Base-by-base conservation (phyloP, 1,139 yeast species). In the Lodderomyces metapsilosis region DNA sequence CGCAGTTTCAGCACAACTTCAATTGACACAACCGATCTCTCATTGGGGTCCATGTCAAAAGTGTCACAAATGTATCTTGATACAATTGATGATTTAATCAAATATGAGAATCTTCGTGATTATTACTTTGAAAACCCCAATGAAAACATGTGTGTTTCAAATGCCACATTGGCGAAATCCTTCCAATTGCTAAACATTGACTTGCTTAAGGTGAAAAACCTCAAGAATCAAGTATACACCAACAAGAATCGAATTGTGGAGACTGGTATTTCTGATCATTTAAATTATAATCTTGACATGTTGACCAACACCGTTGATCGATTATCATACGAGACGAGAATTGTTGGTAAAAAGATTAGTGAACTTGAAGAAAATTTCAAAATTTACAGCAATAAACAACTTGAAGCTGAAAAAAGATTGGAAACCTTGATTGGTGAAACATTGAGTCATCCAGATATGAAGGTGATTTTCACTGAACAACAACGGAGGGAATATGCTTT, bases 261-360 rank as follows among this genome's bases (percentile, higher is more conserved):
- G 57, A 65, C 61, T 44, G 67, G 64, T 27, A 51, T 68, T 20
- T 52, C 59, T 5, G 58, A 55, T 10, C 57, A 60, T 49, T 58
- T 84, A 36, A 64, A 72, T 38, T 65, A 62, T 36, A 84, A 79
- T 48, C 65, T 85, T 47, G 66, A 68, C 31, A 91, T 85, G 44
- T 71, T 88, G 36, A 80, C 81, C 28, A 80, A 87, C 2, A 69
- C 84, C 34, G 80, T 86, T 25, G 92, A 95, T 18, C 71, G 95
- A 48, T 67, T 92, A 44, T 77, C 82, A 42, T 92, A 91, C 58
- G 96, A 92, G 56, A 74, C 88, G 20, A 66, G 95, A 43, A 74
- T 88, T 39, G 71, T 92, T 17, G 76, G 76, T 33, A 81, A 83
- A 42, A 80, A 92, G 52, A 76, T 91, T 43, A 78, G 82, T 43